Conservation (phyloP, 2,329 filamentous ascomycete genomes). For the Xylaria sp. region DNA sequence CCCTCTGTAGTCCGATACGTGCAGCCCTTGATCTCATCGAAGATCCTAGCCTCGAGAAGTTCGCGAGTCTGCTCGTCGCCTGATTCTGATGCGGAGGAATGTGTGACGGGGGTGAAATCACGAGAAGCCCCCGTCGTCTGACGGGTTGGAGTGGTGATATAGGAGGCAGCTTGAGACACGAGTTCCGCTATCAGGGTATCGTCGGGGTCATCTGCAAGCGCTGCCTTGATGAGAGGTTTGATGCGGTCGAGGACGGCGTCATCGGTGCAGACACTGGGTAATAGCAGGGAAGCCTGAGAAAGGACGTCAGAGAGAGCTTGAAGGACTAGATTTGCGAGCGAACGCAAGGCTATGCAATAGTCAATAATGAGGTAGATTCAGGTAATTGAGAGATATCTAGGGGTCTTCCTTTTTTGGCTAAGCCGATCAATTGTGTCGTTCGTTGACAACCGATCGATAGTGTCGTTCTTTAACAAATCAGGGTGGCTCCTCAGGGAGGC, state of each 20-base stretch:
- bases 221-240: background rate
- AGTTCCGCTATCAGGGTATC: background rate
- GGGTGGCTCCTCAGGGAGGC: no score
- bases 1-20: conserved; percentile 3
- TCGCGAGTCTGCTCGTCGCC: background rate
- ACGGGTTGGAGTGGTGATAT: background rate
- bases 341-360: no score
- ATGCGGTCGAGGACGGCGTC: background rate
- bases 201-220: background rate
- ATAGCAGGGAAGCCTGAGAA: no score
- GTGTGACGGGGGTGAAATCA: background rate
- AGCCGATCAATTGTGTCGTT: no score
- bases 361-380: no score
- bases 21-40: conserved; percentile 3
- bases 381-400: no score
- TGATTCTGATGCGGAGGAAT: background rate
- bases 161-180: background rate
- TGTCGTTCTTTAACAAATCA: no score
- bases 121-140: background rate
- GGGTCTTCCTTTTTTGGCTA: no score
- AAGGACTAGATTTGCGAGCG: no score
- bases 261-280: background rate
- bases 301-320: no score
- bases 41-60: conserved; percentile 1
- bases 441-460: no score